phyloP scores from a whole-genome alignment of 228 moss, liverwort and hornwort genomes.

The Sphagnum magellanicum region DNA sequence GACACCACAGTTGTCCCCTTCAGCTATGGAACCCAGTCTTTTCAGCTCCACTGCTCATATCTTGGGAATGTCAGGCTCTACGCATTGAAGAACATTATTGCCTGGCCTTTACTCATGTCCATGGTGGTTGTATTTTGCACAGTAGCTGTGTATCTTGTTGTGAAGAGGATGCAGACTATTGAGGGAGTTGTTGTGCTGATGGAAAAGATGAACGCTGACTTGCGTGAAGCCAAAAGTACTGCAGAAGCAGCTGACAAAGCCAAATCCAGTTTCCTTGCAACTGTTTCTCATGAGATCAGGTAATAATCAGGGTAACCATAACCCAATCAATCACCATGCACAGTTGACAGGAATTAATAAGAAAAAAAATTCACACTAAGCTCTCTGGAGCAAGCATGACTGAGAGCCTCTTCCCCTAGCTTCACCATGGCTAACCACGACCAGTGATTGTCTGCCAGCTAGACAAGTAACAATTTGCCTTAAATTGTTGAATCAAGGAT shows the following conservation, averaged over 20 bases:
- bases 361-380: not conserved
- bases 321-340: not conserved
- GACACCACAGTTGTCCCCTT: conserved; percentile 24
- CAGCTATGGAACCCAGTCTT: conserved; percentile 48
- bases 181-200: conserved; percentile 43
- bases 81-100: conserved; percentile 35
- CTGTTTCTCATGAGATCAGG: conserved; percentile 88
- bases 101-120: conserved; percentile 76
- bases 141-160: conserved; percentile 42
- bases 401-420: too few relatives aligned
- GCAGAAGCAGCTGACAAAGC: conserved; percentile 80
- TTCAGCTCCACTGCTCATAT: conserved; percentile 52
- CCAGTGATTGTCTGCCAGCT: too few relatives aligned
- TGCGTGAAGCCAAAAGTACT: conserved; percentile 42
- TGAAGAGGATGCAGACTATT: conserved; percentile 52
- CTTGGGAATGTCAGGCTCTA: conserved; percentile 12
- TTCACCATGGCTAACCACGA: too few relatives aligned
- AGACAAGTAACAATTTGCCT: too few relatives aligned
- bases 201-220: conserved; percentile 69
- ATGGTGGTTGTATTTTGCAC: conserved; percentile 49
- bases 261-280: conserved; percentile 74
- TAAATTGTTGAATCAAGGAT: too few relatives aligned
- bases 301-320: not conserved
- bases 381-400: too few relatives aligned
- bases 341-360: not conserved